Evolutionary conservation across 1,284 basidiomycete species (phyloP).

Genomic region (Laetiporus sulphureus): DNA sequence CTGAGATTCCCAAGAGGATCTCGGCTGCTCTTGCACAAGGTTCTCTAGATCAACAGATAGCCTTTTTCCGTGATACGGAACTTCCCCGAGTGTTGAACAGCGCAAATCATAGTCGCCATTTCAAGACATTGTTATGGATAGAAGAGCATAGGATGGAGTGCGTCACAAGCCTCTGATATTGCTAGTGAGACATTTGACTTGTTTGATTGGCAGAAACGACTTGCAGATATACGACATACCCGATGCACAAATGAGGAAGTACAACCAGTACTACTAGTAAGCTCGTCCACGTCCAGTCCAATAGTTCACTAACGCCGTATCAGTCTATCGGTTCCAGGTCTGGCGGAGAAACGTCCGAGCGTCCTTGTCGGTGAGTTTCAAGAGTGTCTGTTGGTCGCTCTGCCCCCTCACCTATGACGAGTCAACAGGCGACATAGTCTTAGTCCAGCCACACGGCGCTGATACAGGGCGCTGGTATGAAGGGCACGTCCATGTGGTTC

Average conservation of each 20-base stretch:
- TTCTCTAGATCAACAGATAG: not conserved
- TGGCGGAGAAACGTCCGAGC: conserved; percentile 59
- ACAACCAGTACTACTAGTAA: conserved; percentile 37
- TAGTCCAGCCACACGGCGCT: conserved; percentile 38
- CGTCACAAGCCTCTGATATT: conserved; percentile 17
- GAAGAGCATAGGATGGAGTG: conserved; percentile 56
- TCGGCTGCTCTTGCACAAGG: conserved; percentile 3
- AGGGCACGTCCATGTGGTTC: conserved; percentile 50
- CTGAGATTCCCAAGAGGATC: conserved; percentile 16
- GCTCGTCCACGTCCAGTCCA: conserved; percentile 12
- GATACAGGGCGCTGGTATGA: conserved; percentile 43
- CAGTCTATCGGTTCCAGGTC: conserved; percentile 50
- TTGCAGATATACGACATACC: conserved; percentile 48
- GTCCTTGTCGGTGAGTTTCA: conserved; percentile 44
- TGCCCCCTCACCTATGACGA: not conserved
- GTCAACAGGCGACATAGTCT: conserved; percentile 43
- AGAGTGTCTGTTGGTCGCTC: not conserved
- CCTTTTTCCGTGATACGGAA: conserved; percentile 3
- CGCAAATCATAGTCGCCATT: conserved; percentile 6
- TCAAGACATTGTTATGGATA: conserved; percentile 38
- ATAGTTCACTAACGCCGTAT: not conserved
- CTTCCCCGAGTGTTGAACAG: conserved; percentile 2
- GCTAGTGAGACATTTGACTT: not conserved
- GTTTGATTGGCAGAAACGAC: conserved; percentile 34
- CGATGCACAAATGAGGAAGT: conserved; percentile 28